Evolutionary conservation across 1,284 basidiomycete species (phyloP), one percentile per base, ranked within the genome.

Genomic region (Cystobasidiaceae sp.): DNA sequence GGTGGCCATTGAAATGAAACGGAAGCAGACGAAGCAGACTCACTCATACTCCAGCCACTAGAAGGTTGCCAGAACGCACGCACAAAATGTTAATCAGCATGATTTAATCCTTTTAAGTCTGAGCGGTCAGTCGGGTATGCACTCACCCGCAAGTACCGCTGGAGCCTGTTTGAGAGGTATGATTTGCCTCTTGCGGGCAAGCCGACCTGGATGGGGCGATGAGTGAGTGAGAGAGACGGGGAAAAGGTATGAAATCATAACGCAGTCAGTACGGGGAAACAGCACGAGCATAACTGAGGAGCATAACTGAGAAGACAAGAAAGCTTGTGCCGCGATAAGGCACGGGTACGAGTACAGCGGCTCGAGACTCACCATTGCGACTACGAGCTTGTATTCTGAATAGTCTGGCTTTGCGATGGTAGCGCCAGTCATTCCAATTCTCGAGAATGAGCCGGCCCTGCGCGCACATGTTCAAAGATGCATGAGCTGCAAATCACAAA

Each of bases 321-420:
- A n/a, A n/a, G n/a, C n/a, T n/a, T n/a, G n/a, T n/a, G n/a, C n/a
- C n/a, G n/a, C n/a, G n/a, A n/a, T n/a, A n/a, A n/a, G n/a, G n/a
- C n/a, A n/a, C n/a, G n/a, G n/a, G n/a, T n/a, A n/a, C n/a, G n/a
- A n/a, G n/a, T n/a, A n/a, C n/a, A n/a, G n/a, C n/a, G n/a, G n/a
- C n/a, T n/a, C n/a, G n/a, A n/a, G n/a, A 69, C 78, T 55, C 71
- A 93, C 94, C 91, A 97, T 97, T 3, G 94, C 94, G 4, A 98
- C 85, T 7, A 99, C 93, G 71, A 99, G 97, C 83, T 98, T 98
- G 50, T 90, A 90, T 74, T 97, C 93, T 3, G 91, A 94, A 73
- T 97, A 97, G 75, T 98, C 96, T 3, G 96, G 94, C 78, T 94
- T 96, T 59, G 89, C 88, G 44, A 94, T 92, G 89, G 70, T 49